Evolutionary conservation across 1,284 basidiomycete species (phyloP), one percentile per base, ranked within the genome.

Genomic region (Peniophora sp.): DNA sequence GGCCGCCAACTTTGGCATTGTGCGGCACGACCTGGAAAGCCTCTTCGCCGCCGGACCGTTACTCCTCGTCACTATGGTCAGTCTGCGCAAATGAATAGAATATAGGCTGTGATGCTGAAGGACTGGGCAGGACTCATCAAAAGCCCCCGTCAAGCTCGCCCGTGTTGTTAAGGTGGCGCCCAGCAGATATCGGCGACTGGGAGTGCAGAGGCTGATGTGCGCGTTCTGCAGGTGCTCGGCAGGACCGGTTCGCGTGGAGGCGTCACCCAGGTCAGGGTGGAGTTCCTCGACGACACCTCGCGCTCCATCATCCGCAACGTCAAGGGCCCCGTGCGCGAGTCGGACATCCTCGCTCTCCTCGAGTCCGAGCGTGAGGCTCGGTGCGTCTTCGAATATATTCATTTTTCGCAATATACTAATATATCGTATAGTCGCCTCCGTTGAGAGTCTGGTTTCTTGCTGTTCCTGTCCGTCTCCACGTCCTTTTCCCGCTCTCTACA

Each of bases 301-400:
- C 91, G 97, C 64, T 88, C 90, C 59, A 97, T 99, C 74, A 97
- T 99, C 75, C 92, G 96, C 62, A 99, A 99, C 79, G 97, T 99
- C 65, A 99, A 99, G 78, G 97, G 97, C 23, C 95, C 96, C 58
- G 95, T 98, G 60, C 81, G 92, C 62, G 89, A 93, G 73, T 84
- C 95, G 72, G 97, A 99, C 73, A 98, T 99, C 67, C 81, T 99
- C 60, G 94, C 95, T 63, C 78, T 99, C 62, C 81, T 99, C 69
- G 97, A 99, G 81, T 92, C 88, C 71, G 97, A 99, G 78, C 93
- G 97, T 78, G 97, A 99, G 79, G 97, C 97, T 67, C 93, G 97
- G 95, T 97, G 65, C 64, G 92, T 85, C 9, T 15, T 41, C 48
- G 15, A 14, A 15, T 23, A 42, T 48, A 60, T 41, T 57, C 49